Evolutionary conservation across 179 eudicot species (phyloP).

Genomic region (Camellia oleifera): DNA sequence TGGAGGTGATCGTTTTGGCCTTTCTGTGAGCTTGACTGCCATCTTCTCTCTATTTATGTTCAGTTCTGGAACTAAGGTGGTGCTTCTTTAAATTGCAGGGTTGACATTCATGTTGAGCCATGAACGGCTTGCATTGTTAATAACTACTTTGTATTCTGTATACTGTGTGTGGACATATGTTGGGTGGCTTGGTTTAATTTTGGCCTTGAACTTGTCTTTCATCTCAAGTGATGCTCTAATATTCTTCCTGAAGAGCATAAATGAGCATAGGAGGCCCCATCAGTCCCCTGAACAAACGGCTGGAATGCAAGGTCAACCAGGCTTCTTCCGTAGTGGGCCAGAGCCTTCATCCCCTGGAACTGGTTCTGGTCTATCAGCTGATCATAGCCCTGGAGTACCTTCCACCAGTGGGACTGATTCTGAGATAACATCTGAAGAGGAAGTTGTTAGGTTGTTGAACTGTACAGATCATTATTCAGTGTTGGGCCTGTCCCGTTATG

Average conservation of each 20-base stretch:
- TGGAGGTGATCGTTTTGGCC: slow-evolving; percentile 55
- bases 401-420: slow-evolving; percentile 88
- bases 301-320: slow-evolving; percentile 53
- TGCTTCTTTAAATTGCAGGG: slow-evolving; percentile 53
- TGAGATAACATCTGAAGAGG: slow-evolving; percentile 86
- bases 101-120: slow-evolving; percentile 53
- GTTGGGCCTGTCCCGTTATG: slow-evolving; percentile 72
- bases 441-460: slow-evolving; percentile 79
- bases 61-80: slow-evolving; percentile 14
- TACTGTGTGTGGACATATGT: slow-evolving; percentile 74
- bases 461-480: slow-evolving; percentile 91
- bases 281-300: slow-evolving; percentile 55
- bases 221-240: slow-evolving; percentile 81
- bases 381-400: slow-evolving; percentile 66
- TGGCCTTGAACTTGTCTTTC: slow-evolving; percentile 80
- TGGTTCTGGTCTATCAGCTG: slow-evolving; percentile 50
- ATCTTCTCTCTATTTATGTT: slow-evolving; percentile 11
- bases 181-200: slow-evolving; percentile 82
- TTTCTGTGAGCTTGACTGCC: slow-evolving; percentile 5
- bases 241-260: slow-evolving; percentile 58
- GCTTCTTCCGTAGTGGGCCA: slow-evolving; percentile 42
- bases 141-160: slow-evolving; percentile 65
- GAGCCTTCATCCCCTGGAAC: slow-evolving; percentile 39
- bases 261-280: slow-evolving; percentile 46
- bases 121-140: slow-evolving; percentile 67